Conservation (phyloP, 768 basidiomycete genomes). For the Tulasnella sp. region DNA sequence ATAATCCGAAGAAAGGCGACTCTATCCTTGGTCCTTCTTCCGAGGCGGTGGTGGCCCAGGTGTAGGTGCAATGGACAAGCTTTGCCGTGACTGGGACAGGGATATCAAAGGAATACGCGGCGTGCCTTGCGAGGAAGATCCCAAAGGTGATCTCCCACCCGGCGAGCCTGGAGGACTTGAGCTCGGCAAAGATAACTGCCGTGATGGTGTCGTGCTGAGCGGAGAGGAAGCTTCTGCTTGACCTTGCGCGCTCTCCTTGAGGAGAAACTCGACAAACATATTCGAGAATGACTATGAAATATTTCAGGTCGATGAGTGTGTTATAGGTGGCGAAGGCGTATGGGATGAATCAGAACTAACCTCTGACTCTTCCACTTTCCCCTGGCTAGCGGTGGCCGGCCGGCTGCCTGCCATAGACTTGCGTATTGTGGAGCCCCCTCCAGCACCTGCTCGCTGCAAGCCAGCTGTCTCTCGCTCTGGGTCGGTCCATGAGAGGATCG, state of each 20-base stretch:
- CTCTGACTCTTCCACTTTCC: constrained; percentile 78
- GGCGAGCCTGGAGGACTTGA: background rate
- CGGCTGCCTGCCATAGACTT: constrained; percentile 13
- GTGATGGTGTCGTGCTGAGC: background rate
- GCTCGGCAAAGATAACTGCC: background rate
- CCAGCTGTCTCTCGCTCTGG: constrained; percentile 87
- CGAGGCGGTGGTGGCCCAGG: too few species aligned
- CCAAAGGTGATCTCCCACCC: background rate
- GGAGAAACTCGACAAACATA: constrained; percentile 94
- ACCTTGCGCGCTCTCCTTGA: constrained; percentile 71
- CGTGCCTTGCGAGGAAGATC: too few species aligned
- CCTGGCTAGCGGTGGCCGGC: constrained; percentile 39
- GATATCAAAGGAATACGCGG: too few species aligned
- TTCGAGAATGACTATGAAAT: constrained; percentile 82
- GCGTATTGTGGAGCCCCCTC: constrained; percentile 1
- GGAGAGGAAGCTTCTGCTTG: background rate
- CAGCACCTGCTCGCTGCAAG: constrained; percentile 44
- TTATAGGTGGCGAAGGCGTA: constrained; percentile 1
- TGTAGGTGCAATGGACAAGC: too few species aligned
- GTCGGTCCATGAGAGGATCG: constrained; percentile 89
- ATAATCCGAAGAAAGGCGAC: too few species aligned
- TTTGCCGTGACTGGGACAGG: too few species aligned
- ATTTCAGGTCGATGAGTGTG: background rate
- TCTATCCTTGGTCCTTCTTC: too few species aligned
- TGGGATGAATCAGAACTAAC: constrained; percentile 31